Evolutionary conservation across 129 eudicot species (phyloP).

Genomic region (Flaveria bidentis): DNA sequence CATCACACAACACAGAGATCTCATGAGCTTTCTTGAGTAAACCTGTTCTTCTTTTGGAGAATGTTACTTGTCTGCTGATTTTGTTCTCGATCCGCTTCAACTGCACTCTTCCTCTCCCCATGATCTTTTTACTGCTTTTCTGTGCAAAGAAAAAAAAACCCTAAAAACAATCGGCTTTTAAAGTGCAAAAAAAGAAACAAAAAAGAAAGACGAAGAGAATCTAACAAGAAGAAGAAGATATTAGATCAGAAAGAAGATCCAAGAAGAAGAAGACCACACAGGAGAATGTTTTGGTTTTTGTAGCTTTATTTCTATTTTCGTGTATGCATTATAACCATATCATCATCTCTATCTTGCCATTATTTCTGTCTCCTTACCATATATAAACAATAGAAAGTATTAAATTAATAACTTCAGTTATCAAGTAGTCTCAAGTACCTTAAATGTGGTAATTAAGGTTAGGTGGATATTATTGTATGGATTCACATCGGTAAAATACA

Average conservation of each 20-base stretch:
- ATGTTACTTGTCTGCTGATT: conserved; percentile 84
- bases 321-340: conserved; percentile 27
- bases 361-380: conserved; percentile 25
- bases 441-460: conserved; percentile 6
- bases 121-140: background rate
- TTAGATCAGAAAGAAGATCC: background rate
- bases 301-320: conserved; percentile 34
- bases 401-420: background rate
- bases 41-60: conserved; percentile 82
- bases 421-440: background rate
- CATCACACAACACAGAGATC: conserved; percentile 72
- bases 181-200: too few species aligned
- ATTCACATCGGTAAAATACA: background rate
- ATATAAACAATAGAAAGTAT: conserved; percentile 12
- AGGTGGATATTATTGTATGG: background rate
- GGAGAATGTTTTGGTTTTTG: conserved; percentile 20
- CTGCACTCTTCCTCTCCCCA: conserved; percentile 94
- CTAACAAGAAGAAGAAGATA: too few species aligned
- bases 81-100: conserved; percentile 85
- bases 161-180: too few species aligned
- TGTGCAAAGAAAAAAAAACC: too few species aligned
- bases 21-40: conserved; percentile 86
- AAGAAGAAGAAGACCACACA: conserved; percentile 16
- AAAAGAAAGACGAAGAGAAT: background rate
- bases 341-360: conserved; percentile 19